phyloP scores from a whole-genome alignment of 2,329 filamentous ascomycete species.

The Aureobasidium sp. region DNA sequence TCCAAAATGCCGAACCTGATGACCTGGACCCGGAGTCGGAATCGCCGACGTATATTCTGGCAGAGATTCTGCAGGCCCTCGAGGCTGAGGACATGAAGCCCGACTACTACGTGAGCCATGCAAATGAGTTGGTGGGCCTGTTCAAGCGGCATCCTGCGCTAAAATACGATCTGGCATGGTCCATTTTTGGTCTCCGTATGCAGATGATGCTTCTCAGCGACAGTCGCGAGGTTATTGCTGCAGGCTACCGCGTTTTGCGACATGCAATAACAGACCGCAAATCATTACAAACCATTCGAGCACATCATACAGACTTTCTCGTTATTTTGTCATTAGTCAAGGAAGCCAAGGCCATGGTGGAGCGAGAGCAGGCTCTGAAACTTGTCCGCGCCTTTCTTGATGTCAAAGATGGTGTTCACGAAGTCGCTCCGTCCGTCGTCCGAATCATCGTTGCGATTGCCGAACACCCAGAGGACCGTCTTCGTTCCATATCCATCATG shows the following conservation, averaged over 20 bases:
- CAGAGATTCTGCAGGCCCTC: slow-evolving; percentile 81
- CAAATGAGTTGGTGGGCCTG: slow-evolving; percentile 89
- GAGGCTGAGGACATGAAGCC: slow-evolving; percentile 80
- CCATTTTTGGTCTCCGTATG: slow-evolving; percentile 84
- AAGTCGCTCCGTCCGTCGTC: slow-evolving; percentile 79
- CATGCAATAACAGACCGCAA: slow-evolving; percentile 89
- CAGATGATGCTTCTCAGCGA: slow-evolving; percentile 95
- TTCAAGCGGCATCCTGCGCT: slow-evolving; percentile 87
- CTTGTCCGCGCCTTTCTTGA: slow-evolving; percentile 93
- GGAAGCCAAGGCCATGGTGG: slow-evolving; percentile 92
- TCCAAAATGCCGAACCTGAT: slow-evolving; percentile 14
- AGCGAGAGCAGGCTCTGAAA: slow-evolving; percentile 93
- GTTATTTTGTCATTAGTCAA: slow-evolving; percentile 90
- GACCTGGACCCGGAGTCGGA: slow-evolving; percentile 63
- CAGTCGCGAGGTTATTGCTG: slow-evolving; percentile 88
- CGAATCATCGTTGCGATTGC: slow-evolving; percentile 86
- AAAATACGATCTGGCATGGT: slow-evolving; percentile 96
- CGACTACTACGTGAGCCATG: slow-evolving; percentile 90
- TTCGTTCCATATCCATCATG: slow-evolving; percentile 84
- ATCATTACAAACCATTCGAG: slow-evolving; percentile 80
- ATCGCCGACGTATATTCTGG: slow-evolving; percentile 82
- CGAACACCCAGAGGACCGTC: slow-evolving; percentile 72
- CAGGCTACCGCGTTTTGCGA: slow-evolving; percentile 84
- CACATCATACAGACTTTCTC: slow-evolving; percentile 82
- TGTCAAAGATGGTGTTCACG: slow-evolving; percentile 81